These are phyloP conservation scores for Sanghuangporus baumii DNA, from an alignment of 1,284 basidiomycete species.

Conservation along the genomic window DNA sequence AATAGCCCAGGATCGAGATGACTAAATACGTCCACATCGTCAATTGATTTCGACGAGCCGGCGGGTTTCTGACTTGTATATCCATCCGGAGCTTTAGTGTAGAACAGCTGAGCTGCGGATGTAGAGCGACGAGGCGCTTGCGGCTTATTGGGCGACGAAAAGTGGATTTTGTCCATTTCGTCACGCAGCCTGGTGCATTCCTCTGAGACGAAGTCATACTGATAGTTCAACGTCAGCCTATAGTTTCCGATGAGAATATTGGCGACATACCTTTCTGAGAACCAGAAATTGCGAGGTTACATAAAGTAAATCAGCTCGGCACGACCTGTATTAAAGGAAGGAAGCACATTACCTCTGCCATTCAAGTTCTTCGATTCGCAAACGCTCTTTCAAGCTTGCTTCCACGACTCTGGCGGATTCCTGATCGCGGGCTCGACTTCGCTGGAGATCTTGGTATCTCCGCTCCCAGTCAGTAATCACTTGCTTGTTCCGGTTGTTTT, in stretches of 20 bases:
- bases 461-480: conserved; percentile 4
- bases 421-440: conserved; percentile 12
- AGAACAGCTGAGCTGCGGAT: conserved; percentile 2
- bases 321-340: not conserved
- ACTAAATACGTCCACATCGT: conserved; percentile 3
- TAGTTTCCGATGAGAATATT: not conserved
- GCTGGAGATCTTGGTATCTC: conserved; percentile 12
- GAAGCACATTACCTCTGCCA: conserved; percentile 12
- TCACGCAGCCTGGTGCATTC: conserved; percentile 13
- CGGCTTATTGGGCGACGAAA: not conserved
- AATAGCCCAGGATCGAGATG: conserved; percentile 5
- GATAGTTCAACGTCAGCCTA: not conserved
- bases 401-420: conserved; percentile 5
- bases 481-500: conserved; percentile 11
- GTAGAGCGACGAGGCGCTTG: not conserved
- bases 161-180: conserved; percentile 7
- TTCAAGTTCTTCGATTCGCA: conserved; percentile 13
- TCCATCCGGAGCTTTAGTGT: not conserved
- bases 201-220: conserved; percentile 13
- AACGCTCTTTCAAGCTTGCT: conserved; percentile 11
- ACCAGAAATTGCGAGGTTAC: not conserved
- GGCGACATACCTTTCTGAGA: conserved; percentile 10
- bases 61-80: not conserved
- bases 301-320: not conserved
- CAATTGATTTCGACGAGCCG: not conserved